These are phyloP conservation scores for Monascus ruber DNA, from an alignment of 2,329 filamentous ascomycete species.

Conservation along the genomic window DNA sequence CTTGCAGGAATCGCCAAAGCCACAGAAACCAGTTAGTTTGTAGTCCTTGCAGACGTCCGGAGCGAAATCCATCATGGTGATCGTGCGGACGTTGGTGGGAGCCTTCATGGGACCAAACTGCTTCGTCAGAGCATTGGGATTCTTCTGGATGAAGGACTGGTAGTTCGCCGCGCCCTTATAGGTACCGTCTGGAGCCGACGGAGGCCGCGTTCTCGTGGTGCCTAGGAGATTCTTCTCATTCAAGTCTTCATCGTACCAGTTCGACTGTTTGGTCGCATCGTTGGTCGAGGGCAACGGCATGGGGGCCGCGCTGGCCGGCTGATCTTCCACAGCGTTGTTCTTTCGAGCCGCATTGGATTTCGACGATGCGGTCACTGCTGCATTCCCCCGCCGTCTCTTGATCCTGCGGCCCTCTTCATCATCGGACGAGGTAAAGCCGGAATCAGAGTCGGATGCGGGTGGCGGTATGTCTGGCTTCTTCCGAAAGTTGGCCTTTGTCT, in stretches of 20 bases:
- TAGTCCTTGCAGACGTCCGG: conserved; percentile 95
- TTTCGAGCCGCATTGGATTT: conserved; percentile 21
- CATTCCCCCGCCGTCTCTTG: conserved; percentile 66
- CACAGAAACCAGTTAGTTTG: conserved; percentile 63
- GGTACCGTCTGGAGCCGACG: conserved; percentile 46
- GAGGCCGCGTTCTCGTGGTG: conserved; percentile 13
- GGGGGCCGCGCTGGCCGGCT: conserved; percentile 50
- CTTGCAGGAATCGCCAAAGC: conserved; percentile 69
- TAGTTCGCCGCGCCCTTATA: conserved; percentile 69
- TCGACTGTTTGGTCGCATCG: conserved; percentile 78
- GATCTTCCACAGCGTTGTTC: conserved; percentile 38
- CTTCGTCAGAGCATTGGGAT: conserved; percentile 58
- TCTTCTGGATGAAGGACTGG: conserved; percentile 66
- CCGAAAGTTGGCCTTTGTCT: conserved; percentile 63
- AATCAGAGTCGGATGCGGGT: conserved; percentile 43
- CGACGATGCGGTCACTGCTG: conserved; percentile 55
- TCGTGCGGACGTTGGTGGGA: conserved; percentile 77
- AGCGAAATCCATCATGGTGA: conserved; percentile 81
- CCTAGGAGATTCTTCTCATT: conserved; percentile 37
- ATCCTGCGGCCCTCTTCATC: conserved; percentile 65
- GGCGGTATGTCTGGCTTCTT: conserved; percentile 74
- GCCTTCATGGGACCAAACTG: conserved; percentile 76
- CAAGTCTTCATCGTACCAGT: conserved; percentile 72
- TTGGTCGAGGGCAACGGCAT: conserved; percentile 55
- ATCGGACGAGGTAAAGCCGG: conserved; percentile 61